A percentile compares a stretch with the other conserved stretches of the same genome.
phyloP scores from a whole-genome alignment of 495 filamentous ascomycete genomes.

The Xylaria cubensis region DNA sequence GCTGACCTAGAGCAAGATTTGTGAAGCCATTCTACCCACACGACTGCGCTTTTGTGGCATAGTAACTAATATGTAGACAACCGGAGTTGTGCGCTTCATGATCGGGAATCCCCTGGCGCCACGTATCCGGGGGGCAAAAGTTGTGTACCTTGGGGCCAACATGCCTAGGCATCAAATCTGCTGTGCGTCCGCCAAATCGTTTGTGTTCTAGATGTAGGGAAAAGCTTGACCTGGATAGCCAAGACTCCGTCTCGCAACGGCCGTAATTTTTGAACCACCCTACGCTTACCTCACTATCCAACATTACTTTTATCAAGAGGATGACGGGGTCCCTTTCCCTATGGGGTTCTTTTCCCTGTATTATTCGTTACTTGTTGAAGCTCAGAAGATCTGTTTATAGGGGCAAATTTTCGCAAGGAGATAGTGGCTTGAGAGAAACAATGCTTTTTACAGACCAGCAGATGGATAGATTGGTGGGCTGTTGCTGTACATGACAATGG shows the following conservation, averaged over 20 bases:
- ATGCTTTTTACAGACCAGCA: neutral
- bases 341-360: neutral
- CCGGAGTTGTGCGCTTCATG: neutral
- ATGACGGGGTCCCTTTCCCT: neutral
- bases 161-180: conserved; percentile 9
- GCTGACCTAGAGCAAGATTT: neutral
- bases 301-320: neutral
- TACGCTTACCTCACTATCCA: neutral
- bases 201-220: conserved; percentile 7
- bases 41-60: neutral
- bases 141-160: neutral
- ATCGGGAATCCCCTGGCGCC: conserved; percentile 5
- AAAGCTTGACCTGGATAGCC: neutral
- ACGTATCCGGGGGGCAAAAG: neutral
- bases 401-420: neutral
- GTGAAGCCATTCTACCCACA: neutral
- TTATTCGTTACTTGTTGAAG: neutral
- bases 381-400: too few relatives aligned
- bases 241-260: conserved; percentile 30
- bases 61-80: neutral
- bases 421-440: neutral
- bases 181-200: conserved; percentile 15
- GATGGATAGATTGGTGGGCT: too few relatives aligned
- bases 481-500: neutral
- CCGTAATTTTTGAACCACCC: conserved; percentile 33